Evolutionary conservation across 139 green algal genomes (phyloP), one percentile per base, ranked within the genome.

Genomic region (Choricystis sp.): DNA sequence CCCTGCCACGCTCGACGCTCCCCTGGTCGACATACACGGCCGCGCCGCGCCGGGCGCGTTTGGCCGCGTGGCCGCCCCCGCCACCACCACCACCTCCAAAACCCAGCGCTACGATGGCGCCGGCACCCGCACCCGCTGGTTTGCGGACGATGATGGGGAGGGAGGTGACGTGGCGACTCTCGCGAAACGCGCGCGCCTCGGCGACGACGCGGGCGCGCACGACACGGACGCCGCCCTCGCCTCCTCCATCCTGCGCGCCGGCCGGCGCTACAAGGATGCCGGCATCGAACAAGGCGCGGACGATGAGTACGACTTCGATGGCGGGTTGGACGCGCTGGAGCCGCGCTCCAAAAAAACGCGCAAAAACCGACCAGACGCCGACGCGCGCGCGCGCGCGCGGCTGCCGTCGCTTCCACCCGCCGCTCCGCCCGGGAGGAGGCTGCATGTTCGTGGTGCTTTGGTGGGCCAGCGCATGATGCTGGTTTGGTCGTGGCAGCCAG

Each of bases 261-360:
- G 25, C 2, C 57, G 3, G 22, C 26, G 5, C 23, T n/a, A 29
- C 19, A 31, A 4, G 30, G n/a, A 4, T 30, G n/a, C 27, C 29
- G 19, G 29, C n/a, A 0, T 24, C 19, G 26, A n/a, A 2, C 21
- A 4, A 24, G 3, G 14, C 56, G 84, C 79, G 59, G 91, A 98
- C 64, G 89, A 80, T 27, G 91, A 98, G 77, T 98, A 98, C 75
- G 91, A 98, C 68, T 66, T 86, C 57, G 91, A 97, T 61, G 83
- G 67, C 2, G 89, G 91, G 0, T 66, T 97, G 55, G 85, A 95
- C 25, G 62, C 85, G 70, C 80, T 66, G 55, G 72, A 78, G 58
- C 24, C 24, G 65, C 29, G 27, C 25, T 24, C 25, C 63, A 70
- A 52, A 40, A 60, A 30, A 49, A 68, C 59, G 59, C 69, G 29